Evolutionary conservation across 176 grass and related monocot genomes (phyloP).

Genomic region (Calamus simplicifolius): DNA sequence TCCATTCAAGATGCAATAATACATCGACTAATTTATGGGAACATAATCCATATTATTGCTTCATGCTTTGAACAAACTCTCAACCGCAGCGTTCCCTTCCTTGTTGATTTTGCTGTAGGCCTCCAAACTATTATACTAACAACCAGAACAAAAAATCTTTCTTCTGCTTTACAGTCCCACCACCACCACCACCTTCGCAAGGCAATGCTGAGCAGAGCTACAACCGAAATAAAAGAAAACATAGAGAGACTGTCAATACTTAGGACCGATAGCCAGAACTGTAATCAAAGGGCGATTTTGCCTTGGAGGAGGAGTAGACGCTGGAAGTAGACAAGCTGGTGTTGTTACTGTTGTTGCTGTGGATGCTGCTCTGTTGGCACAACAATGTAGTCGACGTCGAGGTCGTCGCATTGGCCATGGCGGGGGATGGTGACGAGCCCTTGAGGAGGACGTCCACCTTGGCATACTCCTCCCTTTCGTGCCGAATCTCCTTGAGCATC

Average conservation of each 20-base stretch:
- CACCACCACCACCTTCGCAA: not conserved
- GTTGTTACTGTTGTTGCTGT: constrained; percentile 3
- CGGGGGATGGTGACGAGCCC: constrained; percentile 11
- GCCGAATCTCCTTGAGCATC: constrained; percentile 81
- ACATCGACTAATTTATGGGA: not conserved
- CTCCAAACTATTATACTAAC: constrained; percentile 22
- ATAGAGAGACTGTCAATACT: not conserved
- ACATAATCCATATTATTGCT: constrained; percentile 11
- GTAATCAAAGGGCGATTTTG: constrained; percentile 47
- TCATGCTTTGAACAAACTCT: constrained; percentile 27
- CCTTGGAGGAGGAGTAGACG: constrained; percentile 44
- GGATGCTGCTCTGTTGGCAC: constrained; percentile 9
- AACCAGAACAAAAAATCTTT: constrained; percentile 19
- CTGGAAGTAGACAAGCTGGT: constrained; percentile 33
- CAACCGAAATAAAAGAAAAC: not conserved
- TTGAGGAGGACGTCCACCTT: constrained; percentile 64
- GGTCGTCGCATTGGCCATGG: not conserved
- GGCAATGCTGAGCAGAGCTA: constrained; percentile 1
- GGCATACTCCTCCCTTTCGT: constrained; percentile 63
- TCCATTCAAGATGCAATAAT: too few relatives aligned
- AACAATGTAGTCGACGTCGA: constrained; percentile 35
- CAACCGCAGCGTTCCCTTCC: constrained; percentile 10
- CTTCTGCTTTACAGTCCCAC: constrained; percentile 32
- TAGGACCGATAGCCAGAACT: not conserved
- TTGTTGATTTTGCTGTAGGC: constrained; percentile 8